These are phyloP conservation scores for Avena atlantica DNA, from an alignment of 176 grass and related monocot genomes.

Conservation along the genomic window DNA sequence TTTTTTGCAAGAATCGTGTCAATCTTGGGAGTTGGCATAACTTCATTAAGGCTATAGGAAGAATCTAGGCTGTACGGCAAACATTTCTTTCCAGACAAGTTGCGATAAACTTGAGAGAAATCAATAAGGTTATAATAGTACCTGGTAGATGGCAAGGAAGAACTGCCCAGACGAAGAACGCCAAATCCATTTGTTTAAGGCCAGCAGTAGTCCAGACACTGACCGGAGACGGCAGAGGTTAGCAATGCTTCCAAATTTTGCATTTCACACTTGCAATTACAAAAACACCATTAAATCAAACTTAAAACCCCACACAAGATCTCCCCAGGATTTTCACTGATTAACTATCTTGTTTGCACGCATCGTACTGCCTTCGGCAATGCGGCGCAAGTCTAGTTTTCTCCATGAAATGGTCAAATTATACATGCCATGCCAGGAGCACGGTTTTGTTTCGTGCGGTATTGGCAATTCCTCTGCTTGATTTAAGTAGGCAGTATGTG, in stretches of 20 bases:
- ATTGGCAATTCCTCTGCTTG: too few relatives aligned
- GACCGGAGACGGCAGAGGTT: constrained; percentile 41
- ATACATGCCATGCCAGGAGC: neutral
- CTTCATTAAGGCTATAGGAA: constrained; percentile 24
- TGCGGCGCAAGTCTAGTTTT: constrained; percentile 29
- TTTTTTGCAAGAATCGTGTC: constrained; percentile 27
- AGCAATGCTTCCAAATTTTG: constrained; percentile 51
- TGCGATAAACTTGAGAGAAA: constrained; percentile 39
- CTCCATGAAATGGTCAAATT: neutral
- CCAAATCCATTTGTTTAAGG: constrained; percentile 39
- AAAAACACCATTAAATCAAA: constrained; percentile 13
- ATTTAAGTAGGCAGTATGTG: too few relatives aligned
- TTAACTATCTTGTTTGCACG: constrained; percentile 35
- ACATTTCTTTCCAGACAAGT: constrained; percentile 31
- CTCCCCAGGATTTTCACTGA: constrained; percentile 32
- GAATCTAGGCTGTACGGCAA: constrained; percentile 47
- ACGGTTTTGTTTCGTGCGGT: too few relatives aligned
- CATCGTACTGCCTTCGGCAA: neutral
- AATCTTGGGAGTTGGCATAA: constrained; percentile 19
- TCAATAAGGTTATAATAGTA: constrained; percentile 22
- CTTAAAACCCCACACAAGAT: constrained; percentile 29
- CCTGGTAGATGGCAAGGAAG: neutral
- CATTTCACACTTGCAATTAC: constrained; percentile 31
- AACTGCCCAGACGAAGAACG: neutral
- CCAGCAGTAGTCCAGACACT: constrained; percentile 15